Base-by-base conservation (phyloP, 2,329 filamentous ascomycete species). In the Cladosporium oxysporum region DNA sequence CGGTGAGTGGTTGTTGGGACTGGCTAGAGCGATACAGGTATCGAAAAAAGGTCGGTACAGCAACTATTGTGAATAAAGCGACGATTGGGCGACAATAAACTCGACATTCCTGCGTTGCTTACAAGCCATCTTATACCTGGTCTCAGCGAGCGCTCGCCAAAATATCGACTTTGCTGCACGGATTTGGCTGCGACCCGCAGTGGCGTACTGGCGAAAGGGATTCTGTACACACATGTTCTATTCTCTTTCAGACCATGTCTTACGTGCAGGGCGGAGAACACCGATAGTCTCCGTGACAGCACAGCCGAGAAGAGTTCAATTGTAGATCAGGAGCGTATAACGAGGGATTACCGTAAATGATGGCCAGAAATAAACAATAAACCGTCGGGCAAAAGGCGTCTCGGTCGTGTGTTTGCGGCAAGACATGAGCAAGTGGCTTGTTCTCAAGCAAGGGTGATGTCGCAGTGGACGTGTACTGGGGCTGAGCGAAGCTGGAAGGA, bases 111-210 rank as follows among this genome's bases (percentile, higher is more conserved):
- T 41, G 31, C 23, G 44, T 31, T 16, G 4, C 1, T 23, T 26
- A 4, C 7, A 21, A 5, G 8, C 21, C 59, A 50, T 28, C 12
- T 62, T 62, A 53, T 62, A 62, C 28, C 8, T 33, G 8, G 29
- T 62, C 5, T 50, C 44, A 52, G 28, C 5, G 29, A 52, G 11
- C 14, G 28, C 29, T 62, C 59, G 59, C 59, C 59, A 62, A 52
- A 50, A 52, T 18, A 21, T 35, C 44, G 44, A 62, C 47, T 62
- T 47, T 53, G 59, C 44, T 50, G 59, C 59, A 62, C 47, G 29
- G 33, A 41, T 26, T 41, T 26, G 29, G 21, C 11, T 33, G 33
- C 12, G 12, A 35, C 33, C 29, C 33, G 16, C 21, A 26, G 55
- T 41, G 31, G 55, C 55, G 55, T 11, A 35, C 18, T 33, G 31